Evolutionary conservation across 2,329 filamentous ascomycete species (phyloP), one percentile per base, ranked within the genome.

Genomic region (Exophiala spinifera): DNA sequence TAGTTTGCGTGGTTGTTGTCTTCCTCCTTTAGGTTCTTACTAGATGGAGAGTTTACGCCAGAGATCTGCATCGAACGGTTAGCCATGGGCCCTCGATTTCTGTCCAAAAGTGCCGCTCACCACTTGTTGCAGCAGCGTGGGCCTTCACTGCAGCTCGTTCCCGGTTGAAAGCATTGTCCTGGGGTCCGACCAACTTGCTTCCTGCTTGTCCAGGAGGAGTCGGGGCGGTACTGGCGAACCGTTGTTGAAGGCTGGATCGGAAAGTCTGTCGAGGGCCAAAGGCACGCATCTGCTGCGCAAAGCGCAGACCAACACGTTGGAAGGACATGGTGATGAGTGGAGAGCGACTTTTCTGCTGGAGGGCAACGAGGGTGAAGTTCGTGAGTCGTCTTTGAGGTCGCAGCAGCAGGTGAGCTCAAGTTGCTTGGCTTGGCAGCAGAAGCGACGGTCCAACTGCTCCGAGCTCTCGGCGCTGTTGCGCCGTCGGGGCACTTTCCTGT

Each of bases 21-120:
- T 10, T 10, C 34, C 28, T 46, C 17, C 48, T 47, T 21, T 36
- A 36, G 63, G 62, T 51, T 64, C 88, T 76, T 89, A 96, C 91
- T 89, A 97, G 80, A 96, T 81, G 63, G 90, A 94, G 68, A 97
- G 86, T 82, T 95, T 97, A 76, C 84, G 86, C 94, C 94, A 99
- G 68, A 96, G 84, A 68, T 90, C 92, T 96, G 70, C 45, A 48
- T 63, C 70, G 50, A 70, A 31, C 11, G 17, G 25, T 53, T 37
- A 44, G 46, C 33, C 33, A 42, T 21, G 6, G 15, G 2, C 4
- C 6, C 39, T 14, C 4, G 14, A 64, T 60, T 57, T 49, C 40
- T 43, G 15, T 19, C 33, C 15, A 13, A 44, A 40, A 37, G 5
- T 2, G 11, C 3, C 20, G 44, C 49, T 72, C 71, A 96, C 91